phyloP scores from a whole-genome alignment of 495 filamentous ascomycete genomes.

The Jackrogersella minutella region DNA sequence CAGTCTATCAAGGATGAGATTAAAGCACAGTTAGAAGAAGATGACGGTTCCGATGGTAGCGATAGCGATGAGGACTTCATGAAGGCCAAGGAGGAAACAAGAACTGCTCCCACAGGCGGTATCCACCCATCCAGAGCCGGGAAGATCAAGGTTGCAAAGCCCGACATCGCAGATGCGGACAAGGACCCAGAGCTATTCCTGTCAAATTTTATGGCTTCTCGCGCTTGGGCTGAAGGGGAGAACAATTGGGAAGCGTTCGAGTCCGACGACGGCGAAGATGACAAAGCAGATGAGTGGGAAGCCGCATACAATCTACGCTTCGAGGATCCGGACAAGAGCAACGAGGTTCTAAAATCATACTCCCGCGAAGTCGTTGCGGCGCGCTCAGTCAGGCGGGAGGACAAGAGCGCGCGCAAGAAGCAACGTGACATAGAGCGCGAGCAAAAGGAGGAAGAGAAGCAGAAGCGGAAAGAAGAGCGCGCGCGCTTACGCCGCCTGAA shows the following conservation, averaged over 20 bases:
- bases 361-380: slow-evolving; percentile 82
- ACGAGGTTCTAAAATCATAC: slow-evolving; percentile 85
- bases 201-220: slow-evolving; percentile 85
- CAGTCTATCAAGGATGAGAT: slow-evolving; percentile 78
- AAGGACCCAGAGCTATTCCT: slow-evolving; percentile 90
- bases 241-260: slow-evolving; percentile 78
- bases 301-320: slow-evolving; percentile 97
- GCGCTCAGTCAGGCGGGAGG: slow-evolving; percentile 84
- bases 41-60: slow-evolving; percentile 62
- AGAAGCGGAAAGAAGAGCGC: slow-evolving; percentile 78
- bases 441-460: slow-evolving; percentile 79
- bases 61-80: slow-evolving; percentile 79
- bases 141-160: slow-evolving; percentile 58
- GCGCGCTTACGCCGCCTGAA: slow-evolving; percentile 84
- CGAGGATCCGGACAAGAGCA: slow-evolving; percentile 84
- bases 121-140: slow-evolving; percentile 57
- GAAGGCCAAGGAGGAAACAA: slow-evolving; percentile 52
- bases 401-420: slow-evolving; percentile 76
- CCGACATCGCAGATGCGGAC: slow-evolving; percentile 81
- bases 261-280: slow-evolving; percentile 87
- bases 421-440: slow-evolving; percentile 77
- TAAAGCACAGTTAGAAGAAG: slow-evolving; percentile 65
- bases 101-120: slow-evolving; percentile 39
- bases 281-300: slow-evolving; percentile 85
- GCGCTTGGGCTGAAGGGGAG: slow-evolving; percentile 81